phyloP scores from a whole-genome alignment of 2,329 filamentous ascomycete species.

The Penicillium brasilianum region DNA sequence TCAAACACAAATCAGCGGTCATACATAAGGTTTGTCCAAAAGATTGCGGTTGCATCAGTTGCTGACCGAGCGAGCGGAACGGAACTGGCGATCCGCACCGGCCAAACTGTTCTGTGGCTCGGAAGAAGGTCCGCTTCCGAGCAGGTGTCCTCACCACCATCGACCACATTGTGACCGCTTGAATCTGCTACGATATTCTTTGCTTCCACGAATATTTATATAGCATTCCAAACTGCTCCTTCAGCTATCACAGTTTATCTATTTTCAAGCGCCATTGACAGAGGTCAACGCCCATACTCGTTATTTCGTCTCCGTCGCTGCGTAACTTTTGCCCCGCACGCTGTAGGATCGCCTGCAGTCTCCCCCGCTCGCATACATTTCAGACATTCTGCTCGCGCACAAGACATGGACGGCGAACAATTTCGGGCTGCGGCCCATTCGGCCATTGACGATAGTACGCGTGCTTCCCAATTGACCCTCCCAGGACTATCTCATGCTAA shows the following conservation, averaged over 20 bases:
- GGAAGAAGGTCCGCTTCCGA: slow-evolving; percentile 10
- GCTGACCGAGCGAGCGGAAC: neutral
- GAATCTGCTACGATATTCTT: neutral
- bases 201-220: neutral
- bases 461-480: slow-evolving; percentile 3
- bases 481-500: neutral
- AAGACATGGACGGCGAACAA: slow-evolving; percentile 74
- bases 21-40: too few relatives aligned
- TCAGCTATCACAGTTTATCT: neutral
- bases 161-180: neutral
- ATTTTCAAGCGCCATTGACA: neutral
- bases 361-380: slow-evolving; percentile 2
- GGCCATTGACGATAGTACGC: slow-evolving; percentile 81
- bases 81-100: neutral
- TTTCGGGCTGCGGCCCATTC: slow-evolving; percentile 78
- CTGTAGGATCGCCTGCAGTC: neutral
- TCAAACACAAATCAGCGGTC: too few relatives aligned
- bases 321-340: slow-evolving; percentile 1
- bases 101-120: neutral
- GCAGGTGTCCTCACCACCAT: neutral
- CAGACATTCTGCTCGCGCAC: slow-evolving; percentile 1
- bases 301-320: neutral
- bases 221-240: too few relatives aligned
- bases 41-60: too few relatives aligned
- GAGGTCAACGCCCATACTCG: too few relatives aligned